Base-by-base conservation (phyloP, 2,329 filamentous ascomycete species). In the Kalmusia sp. region DNA sequence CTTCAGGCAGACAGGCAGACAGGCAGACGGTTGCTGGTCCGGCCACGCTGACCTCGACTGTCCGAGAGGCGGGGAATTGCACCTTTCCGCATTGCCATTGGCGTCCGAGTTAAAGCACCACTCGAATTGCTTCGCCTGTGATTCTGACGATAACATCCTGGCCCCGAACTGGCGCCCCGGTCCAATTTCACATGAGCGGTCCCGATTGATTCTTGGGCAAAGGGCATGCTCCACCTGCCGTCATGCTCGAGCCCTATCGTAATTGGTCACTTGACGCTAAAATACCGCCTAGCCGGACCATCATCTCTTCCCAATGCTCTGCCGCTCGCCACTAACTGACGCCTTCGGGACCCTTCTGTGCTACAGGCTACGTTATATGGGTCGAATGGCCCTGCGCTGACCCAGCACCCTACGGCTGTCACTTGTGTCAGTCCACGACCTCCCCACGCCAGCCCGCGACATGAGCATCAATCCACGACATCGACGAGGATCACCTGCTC, bases 261-360 rank as follows among this genome's bases (percentile, higher is more conserved):
- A 55, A 73, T 72, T 73, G 69, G 70, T 27, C 51, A 14, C 47
- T 9, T 31, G 21, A 24, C 44, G 41, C 51, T 50, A 37, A 31
- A 56, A 52, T 41, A 56, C 61, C 59, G 63, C 34, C 53, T 55
- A 65, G 58, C 61, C 63, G 62, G 66, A 63, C 61, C 67, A 62
- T 66, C 58, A 65, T 60, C 46, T 61, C 65, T 24, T 33, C 19
- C n/a, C 61, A 57, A 47, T 57, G 64, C 65, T 57, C 67, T 64
- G 68, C 69, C 70, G 64, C 70, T 72, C 70, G 71, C 69, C 63
- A 64, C 60, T 61, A 61, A n/a, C 31, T 25, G 55, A 51, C 60
- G 55, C 57, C 14, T 33, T 30, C 35, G 24, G 50, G 52, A 62
- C 58, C 52, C n/a, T 55, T 43, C 57, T 60, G 62, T 68, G 65